Evolutionary conservation across 257 asterid genomes (phyloP).

Genomic region (Jacaranda mimosifolia): DNA sequence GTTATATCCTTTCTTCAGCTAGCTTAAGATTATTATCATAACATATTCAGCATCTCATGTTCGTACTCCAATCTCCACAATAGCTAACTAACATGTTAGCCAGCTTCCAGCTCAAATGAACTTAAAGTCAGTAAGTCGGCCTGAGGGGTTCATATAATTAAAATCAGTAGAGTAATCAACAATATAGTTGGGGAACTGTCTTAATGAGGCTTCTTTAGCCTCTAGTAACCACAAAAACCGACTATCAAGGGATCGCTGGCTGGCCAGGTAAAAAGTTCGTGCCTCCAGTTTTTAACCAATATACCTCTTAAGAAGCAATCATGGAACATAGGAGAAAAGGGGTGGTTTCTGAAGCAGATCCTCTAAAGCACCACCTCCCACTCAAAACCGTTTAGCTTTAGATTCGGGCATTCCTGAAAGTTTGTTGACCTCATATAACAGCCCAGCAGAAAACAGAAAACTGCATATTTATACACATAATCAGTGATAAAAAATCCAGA

Average conservation of each 20-base stretch:
- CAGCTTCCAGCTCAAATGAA: neutral
- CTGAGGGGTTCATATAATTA: neutral
- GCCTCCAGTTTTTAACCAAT: slow-evolving; percentile 29
- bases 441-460: slow-evolving; percentile 82
- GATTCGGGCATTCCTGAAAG: slow-evolving; percentile 74
- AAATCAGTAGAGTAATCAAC: neutral
- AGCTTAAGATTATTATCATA: neutral
- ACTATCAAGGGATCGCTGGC: slow-evolving; percentile 19
- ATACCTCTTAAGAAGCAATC: slow-evolving; percentile 19
- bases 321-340: neutral
- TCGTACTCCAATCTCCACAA: neutral
- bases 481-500: neutral
- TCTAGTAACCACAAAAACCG: slow-evolving; percentile 24
- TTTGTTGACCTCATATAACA: slow-evolving; percentile 81
- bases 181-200: neutral
- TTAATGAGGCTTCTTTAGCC: neutral
- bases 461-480: slow-evolving; percentile 52
- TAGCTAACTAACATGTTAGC: no score
- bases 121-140: neutral
- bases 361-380: slow-evolving; percentile 26
- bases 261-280: slow-evolving; percentile 19
- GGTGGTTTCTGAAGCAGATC: slow-evolving; percentile 17
- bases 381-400: slow-evolving; percentile 71
- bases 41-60: neutral
- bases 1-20: neutral